These are phyloP conservation scores for Digitaria exilis DNA, from an alignment of 202 grass and related monocot species.

Conservation along the genomic window DNA sequence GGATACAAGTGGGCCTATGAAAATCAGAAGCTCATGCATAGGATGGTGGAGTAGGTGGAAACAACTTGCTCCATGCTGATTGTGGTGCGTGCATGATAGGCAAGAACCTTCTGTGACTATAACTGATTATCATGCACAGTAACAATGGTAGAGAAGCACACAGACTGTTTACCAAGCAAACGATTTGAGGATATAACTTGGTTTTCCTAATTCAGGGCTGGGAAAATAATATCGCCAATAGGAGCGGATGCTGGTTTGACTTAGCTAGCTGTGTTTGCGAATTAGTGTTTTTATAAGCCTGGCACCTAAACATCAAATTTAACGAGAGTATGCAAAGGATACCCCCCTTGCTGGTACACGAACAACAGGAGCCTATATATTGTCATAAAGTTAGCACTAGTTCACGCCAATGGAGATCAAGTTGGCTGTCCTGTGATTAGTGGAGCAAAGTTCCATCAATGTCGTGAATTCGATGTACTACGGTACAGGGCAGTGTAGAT, in stretches of 20 bases:
- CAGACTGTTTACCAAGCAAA: not conserved
- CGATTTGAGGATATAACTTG: not conserved
- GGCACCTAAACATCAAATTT: not conserved
- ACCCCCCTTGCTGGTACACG: not conserved
- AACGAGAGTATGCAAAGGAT: not conserved
- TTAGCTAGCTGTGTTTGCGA: not conserved
- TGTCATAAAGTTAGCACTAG: not conserved
- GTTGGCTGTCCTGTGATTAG: not conserved
- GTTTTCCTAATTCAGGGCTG: not conserved
- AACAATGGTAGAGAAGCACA: not conserved
- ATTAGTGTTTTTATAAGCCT: not conserved
- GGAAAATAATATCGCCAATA: not conserved
- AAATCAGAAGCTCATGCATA: not conserved
- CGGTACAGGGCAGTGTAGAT: too few relatives aligned
- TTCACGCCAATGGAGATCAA: not conserved
- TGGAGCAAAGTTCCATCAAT: not conserved
- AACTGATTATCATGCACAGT: not conserved
- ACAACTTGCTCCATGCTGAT: not conserved
- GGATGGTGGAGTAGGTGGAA: too few relatives aligned
- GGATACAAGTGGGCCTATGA: too few relatives aligned
- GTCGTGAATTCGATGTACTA: not conserved
- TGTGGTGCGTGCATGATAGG: not conserved
- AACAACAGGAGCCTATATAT: not conserved
- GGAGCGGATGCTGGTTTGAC: not conserved
- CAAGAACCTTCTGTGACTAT: not conserved